Percentiles rank a stretch among this genome's conserved stretches.
Evolutionary conservation across 2,329 filamentous ascomycete species (phyloP).

Genomic region (Trichophyton rubrum): DNA sequence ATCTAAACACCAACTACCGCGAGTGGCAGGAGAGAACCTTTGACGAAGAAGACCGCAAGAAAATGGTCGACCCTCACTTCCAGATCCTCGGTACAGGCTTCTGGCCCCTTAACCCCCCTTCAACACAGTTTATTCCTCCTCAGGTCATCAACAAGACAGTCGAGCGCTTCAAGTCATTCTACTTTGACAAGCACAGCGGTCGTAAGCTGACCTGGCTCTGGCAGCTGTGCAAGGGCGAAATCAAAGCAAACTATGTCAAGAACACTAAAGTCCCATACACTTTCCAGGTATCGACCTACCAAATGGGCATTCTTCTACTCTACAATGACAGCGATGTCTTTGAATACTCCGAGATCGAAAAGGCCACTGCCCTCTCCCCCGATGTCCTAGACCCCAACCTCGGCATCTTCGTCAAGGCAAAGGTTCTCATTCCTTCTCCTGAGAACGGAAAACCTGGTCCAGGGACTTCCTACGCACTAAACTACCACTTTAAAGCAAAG

Average conservation of each 20-base stretch:
- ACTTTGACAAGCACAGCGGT: slow-evolving; percentile 91
- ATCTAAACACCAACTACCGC: slow-evolving; percentile 81
- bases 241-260: slow-evolving; percentile 88
- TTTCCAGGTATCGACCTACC: slow-evolving; percentile 93
- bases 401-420: slow-evolving; percentile 80
- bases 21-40: slow-evolving; percentile 57
- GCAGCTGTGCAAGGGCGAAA: slow-evolving; percentile 95
- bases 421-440: slow-evolving; percentile 62
- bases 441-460: slow-evolving; percentile 63
- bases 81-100: slow-evolving; percentile 92
- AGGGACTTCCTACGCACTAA: slow-evolving; percentile 70
- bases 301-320: slow-evolving; percentile 88
- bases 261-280: slow-evolving; percentile 82
- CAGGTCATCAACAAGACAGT: slow-evolving; percentile 74
- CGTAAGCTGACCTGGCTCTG: slow-evolving; percentile 96
- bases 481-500: slow-evolving; percentile 95
- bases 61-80: slow-evolving; percentile 71
- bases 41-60: slow-evolving; percentile 52
- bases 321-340: slow-evolving; percentile 87
- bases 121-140: slow-evolving; percentile 78
- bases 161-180: slow-evolving; percentile 80
- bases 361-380: slow-evolving; percentile 62
- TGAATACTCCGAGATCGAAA: slow-evolving; percentile 75
- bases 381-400: slow-evolving; percentile 82
- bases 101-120: slow-evolving; percentile 83